phyloP scores from a whole-genome alignment of 2,329 filamentous ascomycete species.

The Colletotrichum karsti region DNA sequence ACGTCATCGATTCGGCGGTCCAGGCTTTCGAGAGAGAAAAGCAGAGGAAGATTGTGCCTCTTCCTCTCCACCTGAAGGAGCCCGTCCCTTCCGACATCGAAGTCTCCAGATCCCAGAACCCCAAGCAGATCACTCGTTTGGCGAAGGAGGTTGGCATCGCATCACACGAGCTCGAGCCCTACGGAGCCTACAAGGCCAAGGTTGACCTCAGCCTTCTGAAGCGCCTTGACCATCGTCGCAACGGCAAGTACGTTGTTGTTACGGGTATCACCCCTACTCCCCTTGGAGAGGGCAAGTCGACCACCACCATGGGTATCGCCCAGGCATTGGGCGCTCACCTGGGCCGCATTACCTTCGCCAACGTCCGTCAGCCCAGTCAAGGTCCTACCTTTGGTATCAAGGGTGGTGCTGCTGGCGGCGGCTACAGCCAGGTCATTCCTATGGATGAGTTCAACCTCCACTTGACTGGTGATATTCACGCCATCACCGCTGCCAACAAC shows the following conservation, averaged over 20 bases:
- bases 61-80: conserved; percentile 80
- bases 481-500: conserved; percentile 97
- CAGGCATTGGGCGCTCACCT: conserved; percentile 93
- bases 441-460: conserved; percentile 99
- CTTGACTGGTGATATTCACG: conserved; percentile 96
- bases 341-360: conserved; percentile 89
- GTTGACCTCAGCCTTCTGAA: conserved; percentile 85
- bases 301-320: conserved; percentile 93
- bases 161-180: conserved; percentile 90
- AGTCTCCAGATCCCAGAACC: conserved; percentile 86
- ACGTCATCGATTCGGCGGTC: conserved; percentile 88
- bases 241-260: conserved; percentile 92
- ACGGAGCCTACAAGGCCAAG: conserved; percentile 96
- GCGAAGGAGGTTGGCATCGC: conserved; percentile 90
- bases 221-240: conserved; percentile 83
- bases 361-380: conserved; percentile 96
- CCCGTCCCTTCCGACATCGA: conserved; percentile 97
- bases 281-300: conserved; percentile 97
- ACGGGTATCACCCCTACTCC: conserved; percentile 97
- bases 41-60: conserved; percentile 78
- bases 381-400: conserved; percentile 99
- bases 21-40: conserved; percentile 86
- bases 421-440: conserved; percentile 98
- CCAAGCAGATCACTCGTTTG: conserved; percentile 89
- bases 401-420: conserved; percentile 94